Evolutionary conservation across 441 rosid genomes (phyloP).

Genomic region (Croton laevigatus): DNA sequence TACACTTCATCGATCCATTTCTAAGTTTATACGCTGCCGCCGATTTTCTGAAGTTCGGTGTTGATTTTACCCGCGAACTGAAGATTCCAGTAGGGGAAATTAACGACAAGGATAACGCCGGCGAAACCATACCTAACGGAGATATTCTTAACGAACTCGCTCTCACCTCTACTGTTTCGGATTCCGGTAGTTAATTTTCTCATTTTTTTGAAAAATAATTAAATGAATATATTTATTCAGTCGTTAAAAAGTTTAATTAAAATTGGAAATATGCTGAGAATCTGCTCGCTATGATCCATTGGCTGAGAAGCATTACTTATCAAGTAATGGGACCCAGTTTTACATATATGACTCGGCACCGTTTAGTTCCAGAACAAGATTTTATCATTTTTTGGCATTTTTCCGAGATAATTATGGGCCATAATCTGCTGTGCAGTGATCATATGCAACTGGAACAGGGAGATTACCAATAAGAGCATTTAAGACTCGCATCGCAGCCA

Average conservation of each 20-base stretch:
- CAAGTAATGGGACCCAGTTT: neutral
- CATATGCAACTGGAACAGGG: too few species aligned
- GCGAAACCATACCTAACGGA: constrained; percentile 41
- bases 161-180: neutral
- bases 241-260: neutral
- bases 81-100: constrained; percentile 19
- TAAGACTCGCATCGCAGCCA: too few species aligned
- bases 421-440: too few species aligned
- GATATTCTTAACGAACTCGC: too few species aligned
- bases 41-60: neutral
- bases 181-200: neutral
- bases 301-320: neutral
- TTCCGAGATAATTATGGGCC: too few species aligned
- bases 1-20: constrained; percentile 34
- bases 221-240: neutral
- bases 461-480: too few species aligned
- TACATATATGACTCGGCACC: neutral
- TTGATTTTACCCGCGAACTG: constrained; percentile 12
- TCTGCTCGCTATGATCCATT: neutral
- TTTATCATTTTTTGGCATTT: too few species aligned
- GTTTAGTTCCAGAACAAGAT: neutral
- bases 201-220: neutral
- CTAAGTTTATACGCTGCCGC: constrained; percentile 11
- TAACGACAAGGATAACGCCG: constrained; percentile 36
- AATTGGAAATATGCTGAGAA: neutral